Evolutionary conservation across 139 green algal species (phyloP), one percentile per base, ranked within the genome.

Genomic region (Micractinium conductrix): DNA sequence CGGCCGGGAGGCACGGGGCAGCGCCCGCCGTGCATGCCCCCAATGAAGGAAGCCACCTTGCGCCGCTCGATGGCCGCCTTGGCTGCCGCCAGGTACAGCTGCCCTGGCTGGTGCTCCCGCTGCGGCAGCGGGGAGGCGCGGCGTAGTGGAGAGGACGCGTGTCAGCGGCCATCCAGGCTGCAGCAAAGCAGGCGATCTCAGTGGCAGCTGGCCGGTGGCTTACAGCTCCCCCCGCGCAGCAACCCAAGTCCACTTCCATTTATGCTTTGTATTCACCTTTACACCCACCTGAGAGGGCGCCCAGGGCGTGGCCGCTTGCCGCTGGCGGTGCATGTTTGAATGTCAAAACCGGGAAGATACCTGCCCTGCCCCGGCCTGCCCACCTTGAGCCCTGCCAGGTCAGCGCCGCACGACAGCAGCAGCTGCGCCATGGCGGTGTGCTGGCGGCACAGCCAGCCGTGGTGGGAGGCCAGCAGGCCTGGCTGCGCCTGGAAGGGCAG

Each of bases 341-440:
- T n/a, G n/a, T n/a, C n/a, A n/a, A n/a, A n/a, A n/a, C n/a, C n/a
- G n/a, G n/a, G n/a, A n/a, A n/a, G n/a, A n/a, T n/a, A n/a, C n/a
- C n/a, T n/a, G n/a, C n/a, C n/a, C n/a, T n/a, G n/a, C n/a, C n/a
- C n/a, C n/a, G n/a, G n/a, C n/a, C n/a, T n/a, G n/a, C 33, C 19
- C 60, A 48, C 50, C 50, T 74, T 55, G 26, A 89, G 82, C 8
- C 65, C 12, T 7, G 79, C 68, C 17, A 76, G 80, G 58, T 88
- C 83, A 0, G 86, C 85, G 19, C 85, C 65, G 35, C 53, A 74
- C 38, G 21, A 69, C 60, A 72, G 1, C 4, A 92, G 79, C 65
- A 90, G 88, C 84, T 90, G 84, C 2, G 74, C 86, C 65, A 91
- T 85, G 33, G 88, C 89, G 8, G 58, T 63, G 74, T 91, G 86